Conservation (phyloP, 2,329 filamentous ascomycete species). For the Trichoderma pleuroti region DNA sequence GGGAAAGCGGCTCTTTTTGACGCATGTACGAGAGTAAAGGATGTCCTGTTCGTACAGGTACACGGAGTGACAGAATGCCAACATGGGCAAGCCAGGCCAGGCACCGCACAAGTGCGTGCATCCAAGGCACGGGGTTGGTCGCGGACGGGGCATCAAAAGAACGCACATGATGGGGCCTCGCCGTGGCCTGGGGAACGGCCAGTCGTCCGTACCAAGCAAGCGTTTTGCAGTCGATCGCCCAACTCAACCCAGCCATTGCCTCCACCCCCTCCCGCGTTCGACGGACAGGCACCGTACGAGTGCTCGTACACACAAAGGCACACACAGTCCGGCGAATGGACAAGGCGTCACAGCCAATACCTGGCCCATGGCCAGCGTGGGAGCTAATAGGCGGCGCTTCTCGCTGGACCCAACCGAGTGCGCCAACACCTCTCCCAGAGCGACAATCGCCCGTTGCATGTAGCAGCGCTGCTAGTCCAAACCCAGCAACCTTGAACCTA, state of each 20-base stretch:
- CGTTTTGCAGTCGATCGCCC: slow-evolving; percentile 16
- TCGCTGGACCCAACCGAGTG: slow-evolving; percentile 8
- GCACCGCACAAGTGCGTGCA: not conserved
- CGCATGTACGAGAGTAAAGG: not conserved
- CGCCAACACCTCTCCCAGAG: slow-evolving; percentile 16
- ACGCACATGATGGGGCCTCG: slow-evolving; percentile 5
- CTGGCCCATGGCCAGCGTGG: not conserved
- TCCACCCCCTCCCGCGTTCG: not conserved
- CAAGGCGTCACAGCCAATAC: slow-evolving; percentile 10
- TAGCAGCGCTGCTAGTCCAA: slow-evolving; percentile 6
- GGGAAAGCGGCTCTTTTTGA: slow-evolving; percentile 4
- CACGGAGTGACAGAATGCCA: not conserved
- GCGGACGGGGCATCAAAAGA: slow-evolving; percentile 1
- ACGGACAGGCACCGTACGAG: not conserved
- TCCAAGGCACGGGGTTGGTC: not conserved
- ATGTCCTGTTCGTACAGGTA: slow-evolving; percentile 5
- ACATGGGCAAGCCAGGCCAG: not conserved
- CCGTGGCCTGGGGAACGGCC: slow-evolving; percentile 8
- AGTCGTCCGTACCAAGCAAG: not conserved
- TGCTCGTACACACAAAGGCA: not conserved
- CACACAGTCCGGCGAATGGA: slow-evolving; percentile 13
- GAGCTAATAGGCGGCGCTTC: slow-evolving; percentile 15
- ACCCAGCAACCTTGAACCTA: not conserved
- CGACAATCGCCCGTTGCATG: slow-evolving; percentile 13
- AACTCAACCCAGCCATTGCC: not conserved